Evolutionary conservation across 441 rosid species (phyloP).

Genomic region (Rhodomyrtus psidioides): DNA sequence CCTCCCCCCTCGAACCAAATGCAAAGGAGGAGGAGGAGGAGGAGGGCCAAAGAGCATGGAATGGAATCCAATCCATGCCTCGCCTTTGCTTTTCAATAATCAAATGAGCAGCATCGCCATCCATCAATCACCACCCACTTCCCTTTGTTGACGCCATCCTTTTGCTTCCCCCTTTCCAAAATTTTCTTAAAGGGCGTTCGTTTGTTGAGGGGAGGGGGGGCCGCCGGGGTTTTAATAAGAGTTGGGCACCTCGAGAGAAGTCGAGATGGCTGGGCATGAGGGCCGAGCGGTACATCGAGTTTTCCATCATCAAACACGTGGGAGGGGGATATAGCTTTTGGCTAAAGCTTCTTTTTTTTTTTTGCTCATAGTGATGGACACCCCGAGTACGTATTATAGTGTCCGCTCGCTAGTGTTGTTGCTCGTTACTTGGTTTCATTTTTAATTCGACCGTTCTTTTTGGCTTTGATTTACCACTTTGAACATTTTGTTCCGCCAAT

Average conservation of each 20-base stretch:
- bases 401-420: neutral
- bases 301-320: neutral
- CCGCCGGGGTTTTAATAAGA: neutral
- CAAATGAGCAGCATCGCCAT: neutral
- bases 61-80: neutral
- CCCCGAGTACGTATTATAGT: no score
- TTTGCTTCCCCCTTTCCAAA: neutral
- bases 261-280: neutral
- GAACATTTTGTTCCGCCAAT: neutral
- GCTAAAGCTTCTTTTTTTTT: neutral
- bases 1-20: neutral
- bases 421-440: neutral
- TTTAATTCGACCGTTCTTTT: neutral
- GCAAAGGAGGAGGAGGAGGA: neutral
- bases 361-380: neutral
- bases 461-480: neutral
- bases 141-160: neutral
- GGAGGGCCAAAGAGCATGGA: neutral
- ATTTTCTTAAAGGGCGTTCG: neutral
- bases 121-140: neutral
- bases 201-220: no score
- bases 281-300: neutral
- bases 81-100: neutral
- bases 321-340: neutral
- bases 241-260: neutral